These are phyloP conservation scores for Amanita muscaria DNA, from an alignment of 768 basidiomycete genomes.

Conservation along the genomic window DNA sequence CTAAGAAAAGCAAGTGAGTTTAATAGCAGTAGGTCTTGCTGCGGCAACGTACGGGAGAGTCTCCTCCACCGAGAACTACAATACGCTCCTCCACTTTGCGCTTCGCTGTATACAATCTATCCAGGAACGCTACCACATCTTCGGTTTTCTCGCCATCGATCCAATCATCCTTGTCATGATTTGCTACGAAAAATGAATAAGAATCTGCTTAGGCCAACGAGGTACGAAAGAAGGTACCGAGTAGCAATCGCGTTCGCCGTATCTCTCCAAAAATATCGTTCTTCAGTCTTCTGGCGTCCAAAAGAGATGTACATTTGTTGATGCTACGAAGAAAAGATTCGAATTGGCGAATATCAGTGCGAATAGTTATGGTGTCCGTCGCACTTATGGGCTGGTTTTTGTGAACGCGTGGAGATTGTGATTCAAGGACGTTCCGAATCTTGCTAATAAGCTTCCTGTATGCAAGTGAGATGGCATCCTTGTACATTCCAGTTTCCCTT, in stretches of 20 bases:
- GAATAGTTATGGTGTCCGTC: conserved; percentile 71
- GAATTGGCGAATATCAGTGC: conserved; percentile 76
- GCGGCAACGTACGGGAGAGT: conserved; percentile 42
- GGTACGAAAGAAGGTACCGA: conserved; percentile 38
- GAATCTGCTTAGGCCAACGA: background rate
- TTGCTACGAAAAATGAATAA: conserved; percentile 34
- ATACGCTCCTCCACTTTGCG: conserved; percentile 83
- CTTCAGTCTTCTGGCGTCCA: conserved; percentile 85
- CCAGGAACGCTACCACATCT: conserved; percentile 79
- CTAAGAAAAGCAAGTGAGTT: conserved; percentile 16
- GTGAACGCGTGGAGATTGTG: conserved; percentile 56
- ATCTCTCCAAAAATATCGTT: conserved; percentile 93
- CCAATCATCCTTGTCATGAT: conserved; percentile 83
- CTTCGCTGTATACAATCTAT: conserved; percentile 84
- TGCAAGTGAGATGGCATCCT: background rate
- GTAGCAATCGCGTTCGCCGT: conserved; percentile 61
- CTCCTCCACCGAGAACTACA: conserved; percentile 60
- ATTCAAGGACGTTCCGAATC: conserved; percentile 77
- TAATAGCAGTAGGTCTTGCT: background rate
- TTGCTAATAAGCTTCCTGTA: conserved; percentile 76
- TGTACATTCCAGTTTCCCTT: conserved; percentile 7
- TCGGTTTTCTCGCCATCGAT: conserved; percentile 82
- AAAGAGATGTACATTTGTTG: conserved; percentile 65
- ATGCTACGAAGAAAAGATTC: conserved; percentile 89
- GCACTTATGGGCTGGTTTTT: conserved; percentile 34